Evolutionary conservation across 305 asterid genomes (phyloP), one percentile per base, ranked within the genome.

Genomic region (Rubia tinctorum): DNA sequence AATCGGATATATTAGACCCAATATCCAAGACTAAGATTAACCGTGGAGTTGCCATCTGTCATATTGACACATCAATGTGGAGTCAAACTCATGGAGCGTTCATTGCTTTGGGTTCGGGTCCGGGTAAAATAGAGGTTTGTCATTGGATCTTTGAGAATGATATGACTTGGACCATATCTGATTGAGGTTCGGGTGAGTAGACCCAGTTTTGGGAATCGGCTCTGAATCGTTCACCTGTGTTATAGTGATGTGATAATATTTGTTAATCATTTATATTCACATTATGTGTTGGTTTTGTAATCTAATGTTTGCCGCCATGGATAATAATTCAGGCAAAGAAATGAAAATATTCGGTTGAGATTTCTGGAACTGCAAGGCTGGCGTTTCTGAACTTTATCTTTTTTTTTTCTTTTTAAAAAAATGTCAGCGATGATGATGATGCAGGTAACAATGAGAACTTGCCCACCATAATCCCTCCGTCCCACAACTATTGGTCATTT

Each of bases 121-220:
- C 98, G 6, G 97, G 97, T 18, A 84, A 91, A 75, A 88, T 86
- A 0, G 98, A 92, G 78, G 98, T 90, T 2, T 92, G 98, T 80
- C 98, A 92, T 34, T 92, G 97, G 98, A 92, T 92, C 76, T 92
- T 89, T 47, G 88, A 90, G 88, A 88, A 89, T 37, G 98, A 92
- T 75, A 82, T 92, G 91, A 92, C 87, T 23, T 92, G 97, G 98
- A 69, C 95, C 2, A 39, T 69, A 9, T 86, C 90, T 0, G 91
- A 87, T 77, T 87, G 59, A 53, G 23, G 59, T 17, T 53, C 8
- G 22, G 58, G 58, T 51, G 58, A 20, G 22, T 17, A 15, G 20
- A 51, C 2, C 56, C 56, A 20, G 20, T 3, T 49, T 45, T 5
- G 22, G 34, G 22, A 51, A 51, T 51, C 23, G 58, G 20, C 20